These are phyloP conservation scores for Blastobotrys apis DNA, from an alignment of 1,139 yeast species.

Conservation along the genomic window DNA sequence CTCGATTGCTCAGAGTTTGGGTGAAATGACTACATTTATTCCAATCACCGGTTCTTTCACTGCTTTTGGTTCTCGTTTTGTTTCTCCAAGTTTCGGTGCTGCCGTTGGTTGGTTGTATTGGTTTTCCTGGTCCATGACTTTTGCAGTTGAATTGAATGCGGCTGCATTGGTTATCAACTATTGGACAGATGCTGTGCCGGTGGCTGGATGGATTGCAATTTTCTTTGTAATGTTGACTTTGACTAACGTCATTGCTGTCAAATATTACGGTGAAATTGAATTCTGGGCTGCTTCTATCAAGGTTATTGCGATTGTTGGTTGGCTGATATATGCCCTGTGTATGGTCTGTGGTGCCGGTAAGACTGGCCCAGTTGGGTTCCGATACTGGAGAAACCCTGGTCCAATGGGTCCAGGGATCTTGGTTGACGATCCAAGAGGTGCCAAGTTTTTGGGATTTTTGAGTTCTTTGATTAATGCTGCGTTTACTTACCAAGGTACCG, in stretches of 20 bases:
- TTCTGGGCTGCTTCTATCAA: conserved; percentile 66
- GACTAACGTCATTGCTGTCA: conserved; percentile 59
- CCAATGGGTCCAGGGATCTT: conserved; percentile 52
- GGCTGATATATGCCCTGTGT: conserved; percentile 61
- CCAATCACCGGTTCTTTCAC: conserved; percentile 40
- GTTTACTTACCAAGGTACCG: conserved; percentile 75
- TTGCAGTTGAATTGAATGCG: conserved; percentile 75
- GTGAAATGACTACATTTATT: conserved; percentile 58
- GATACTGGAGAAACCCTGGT: conserved; percentile 68
- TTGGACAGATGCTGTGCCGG: conserved; percentile 72
- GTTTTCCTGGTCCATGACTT: conserved; percentile 85
- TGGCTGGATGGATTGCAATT: conserved; percentile 73
- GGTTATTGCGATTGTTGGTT: conserved; percentile 66
- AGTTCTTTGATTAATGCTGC: conserved; percentile 63
- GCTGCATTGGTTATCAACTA: conserved; percentile 70
- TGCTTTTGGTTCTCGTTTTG: conserved; percentile 44
- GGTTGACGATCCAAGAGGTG: conserved; percentile 44
- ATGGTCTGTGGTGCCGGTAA: conserved; percentile 71
- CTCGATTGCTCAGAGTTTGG: conserved; percentile 54
- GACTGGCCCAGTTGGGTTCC: conserved; percentile 68
- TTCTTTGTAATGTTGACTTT: conserved; percentile 52
- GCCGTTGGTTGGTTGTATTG: conserved; percentile 82
- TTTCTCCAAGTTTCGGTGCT: conserved; percentile 53
- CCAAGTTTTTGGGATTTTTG: conserved; percentile 58
- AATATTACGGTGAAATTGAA: conserved; percentile 62